phyloP scores from a whole-genome alignment of 2,329 filamentous ascomycete genomes.

The Scorias spongiosa region DNA sequence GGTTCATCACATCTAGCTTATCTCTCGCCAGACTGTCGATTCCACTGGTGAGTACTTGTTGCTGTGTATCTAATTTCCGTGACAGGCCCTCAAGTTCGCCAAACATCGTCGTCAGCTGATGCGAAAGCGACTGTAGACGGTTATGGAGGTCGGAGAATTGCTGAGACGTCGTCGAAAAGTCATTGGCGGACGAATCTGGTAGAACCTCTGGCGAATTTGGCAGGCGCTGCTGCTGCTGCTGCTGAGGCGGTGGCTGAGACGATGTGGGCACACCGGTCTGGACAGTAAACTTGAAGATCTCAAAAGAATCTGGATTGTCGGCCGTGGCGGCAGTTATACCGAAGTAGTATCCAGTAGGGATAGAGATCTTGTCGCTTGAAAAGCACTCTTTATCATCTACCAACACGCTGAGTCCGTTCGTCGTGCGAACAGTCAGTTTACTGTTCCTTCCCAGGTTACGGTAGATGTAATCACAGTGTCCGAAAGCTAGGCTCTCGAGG shows the following conservation, averaged over 20 bases:
- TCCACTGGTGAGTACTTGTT: slow-evolving; percentile 33
- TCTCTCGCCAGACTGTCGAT: slow-evolving; percentile 2
- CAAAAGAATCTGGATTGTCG: slow-evolving; percentile 87
- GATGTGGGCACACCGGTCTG: slow-evolving; percentile 31
- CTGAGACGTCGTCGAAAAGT: slow-evolving; percentile 29
- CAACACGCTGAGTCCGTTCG: slow-evolving; percentile 55
- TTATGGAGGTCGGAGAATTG: slow-evolving; percentile 79
- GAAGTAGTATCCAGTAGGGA: slow-evolving; percentile 68
- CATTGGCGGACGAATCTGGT: slow-evolving; percentile 17
- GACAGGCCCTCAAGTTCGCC: slow-evolving; percentile 38
- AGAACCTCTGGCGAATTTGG: slow-evolving; percentile 23
- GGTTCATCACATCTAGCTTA: slow-evolving; percentile 14
- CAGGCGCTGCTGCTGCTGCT: slow-evolving; percentile 9
- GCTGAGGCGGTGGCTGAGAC: slow-evolving; percentile 12
- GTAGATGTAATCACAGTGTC: slow-evolving; percentile 80
- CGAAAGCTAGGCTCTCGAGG: slow-evolving; percentile 78
- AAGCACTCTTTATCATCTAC: slow-evolving; percentile 75
- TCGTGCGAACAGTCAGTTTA: slow-evolving; percentile 58
- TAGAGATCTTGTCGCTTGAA: slow-evolving; percentile 56
- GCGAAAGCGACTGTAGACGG: slow-evolving; percentile 59
- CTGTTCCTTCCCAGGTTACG: slow-evolving; percentile 80
- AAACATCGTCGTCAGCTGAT: slow-evolving; percentile 51
- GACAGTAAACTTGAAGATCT: slow-evolving; percentile 75
- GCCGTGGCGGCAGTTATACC: slow-evolving; percentile 78
- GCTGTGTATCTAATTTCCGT: slow-evolving; percentile 39